These are phyloP conservation scores for Aspergillus panamensis DNA, from an alignment of 495 filamentous ascomycete species.

Conservation along the genomic window DNA sequence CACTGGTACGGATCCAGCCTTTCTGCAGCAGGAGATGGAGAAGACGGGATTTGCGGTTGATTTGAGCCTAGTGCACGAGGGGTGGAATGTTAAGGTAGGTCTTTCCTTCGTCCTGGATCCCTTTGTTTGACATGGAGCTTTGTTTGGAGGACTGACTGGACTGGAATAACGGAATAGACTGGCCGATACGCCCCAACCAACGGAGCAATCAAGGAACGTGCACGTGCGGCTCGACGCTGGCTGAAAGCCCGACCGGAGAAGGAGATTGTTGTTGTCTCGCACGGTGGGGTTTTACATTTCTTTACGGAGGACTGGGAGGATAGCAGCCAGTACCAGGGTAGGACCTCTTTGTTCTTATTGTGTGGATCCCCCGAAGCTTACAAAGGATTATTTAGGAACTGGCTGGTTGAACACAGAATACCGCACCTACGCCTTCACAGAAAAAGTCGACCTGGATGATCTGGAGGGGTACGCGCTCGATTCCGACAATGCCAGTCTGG, in stretches of 20 bases:
- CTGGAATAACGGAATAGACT: slow-evolving; percentile 9
- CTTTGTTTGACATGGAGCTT: not conserved
- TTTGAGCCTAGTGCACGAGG: slow-evolving; percentile 53
- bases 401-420: slow-evolving; percentile 85
- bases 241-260: slow-evolving; percentile 54
- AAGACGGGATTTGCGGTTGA: slow-evolving; percentile 57
- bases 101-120: slow-evolving; percentile 2
- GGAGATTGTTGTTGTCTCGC: slow-evolving; percentile 69
- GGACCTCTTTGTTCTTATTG: slow-evolving; percentile 11
- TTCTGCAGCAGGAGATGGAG: slow-evolving; percentile 62
- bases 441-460: slow-evolving; percentile 37
- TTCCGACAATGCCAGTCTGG: slow-evolving; percentile 55
- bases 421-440: slow-evolving; percentile 67
- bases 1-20: slow-evolving; percentile 56
- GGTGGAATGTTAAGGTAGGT: slow-evolving; percentile 67
- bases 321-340: slow-evolving; percentile 52
- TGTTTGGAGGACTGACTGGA: not conserved
- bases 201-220: slow-evolving; percentile 57
- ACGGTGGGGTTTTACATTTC: slow-evolving; percentile 71
- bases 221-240: slow-evolving; percentile 63
- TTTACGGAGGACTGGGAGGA: slow-evolving; percentile 82
- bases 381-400: slow-evolving; percentile 49
- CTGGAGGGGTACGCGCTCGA: slow-evolving; percentile 39
- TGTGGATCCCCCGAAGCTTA: not conserved
- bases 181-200: slow-evolving; percentile 58